Evolutionary conservation across 805 yeast species (phyloP), one percentile per base, ranked within the genome.

Genomic region (Priceomyces fermenticarens): DNA sequence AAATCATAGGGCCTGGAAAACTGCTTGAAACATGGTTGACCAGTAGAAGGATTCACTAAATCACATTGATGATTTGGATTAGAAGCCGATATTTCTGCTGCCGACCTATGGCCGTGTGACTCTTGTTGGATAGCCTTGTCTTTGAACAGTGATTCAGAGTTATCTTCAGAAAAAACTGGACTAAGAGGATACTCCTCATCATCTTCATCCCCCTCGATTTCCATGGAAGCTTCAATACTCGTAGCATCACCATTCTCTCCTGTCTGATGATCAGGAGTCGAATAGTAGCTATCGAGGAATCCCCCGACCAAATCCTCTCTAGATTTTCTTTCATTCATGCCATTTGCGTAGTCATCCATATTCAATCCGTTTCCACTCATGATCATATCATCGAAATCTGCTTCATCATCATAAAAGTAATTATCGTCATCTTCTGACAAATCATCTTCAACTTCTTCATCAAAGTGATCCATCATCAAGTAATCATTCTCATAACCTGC

Each of bases 1-100:
- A 70, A 59, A 51, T 70, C 75, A 44, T 70, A 70, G 12, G 75
- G 74, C 56, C 99, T 78, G 12, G 97, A 88, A 57, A 91, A 91
- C 54, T 81, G 81, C 64, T 86, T 86, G 51, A 75, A 66, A 63
- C 96, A 88, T 16, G 79, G 77, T 46, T 69, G 57, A 12, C 85
- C 81, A 0, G 86, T 78, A 20, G 75, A 57, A 3, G 87, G 84
- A 51, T 80, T 80, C 8, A 73, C 61, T 60, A 82, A 67, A 41
- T 65, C 69, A 58, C 90, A 84, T 46, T 77, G 73, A 49, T 83
- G 83, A 43, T 66, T 69, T 1, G 70, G 67, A 42, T 63, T 62
- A 17, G 52, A 56, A 14, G 62, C 63, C 4, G 62, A 42, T 13
- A 61, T 62, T 42, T 61, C 67, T 3, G 66, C 64, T 2, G 63